Evolutionary conservation across 352 stramenopile species (phyloP), one percentile per base, ranked within the genome.

Genomic region (Phytophthora agathidicida): DNA sequence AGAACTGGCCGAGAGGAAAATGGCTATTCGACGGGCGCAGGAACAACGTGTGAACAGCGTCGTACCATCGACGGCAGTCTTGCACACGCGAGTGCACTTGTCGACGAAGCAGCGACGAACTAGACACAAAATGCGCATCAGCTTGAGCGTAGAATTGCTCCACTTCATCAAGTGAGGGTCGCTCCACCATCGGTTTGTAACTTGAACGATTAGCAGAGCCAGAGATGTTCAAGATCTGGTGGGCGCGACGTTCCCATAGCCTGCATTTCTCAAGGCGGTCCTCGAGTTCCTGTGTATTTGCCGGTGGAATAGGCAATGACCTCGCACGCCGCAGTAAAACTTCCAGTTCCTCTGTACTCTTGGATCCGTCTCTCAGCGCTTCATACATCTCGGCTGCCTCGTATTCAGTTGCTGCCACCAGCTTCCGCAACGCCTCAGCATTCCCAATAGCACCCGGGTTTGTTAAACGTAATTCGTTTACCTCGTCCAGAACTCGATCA

Each of bases 51-150:
- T 79, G 65, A 13, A 87, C 73, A 11, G 74, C 56, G 2, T 75
- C 43, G 19, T 77, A 74, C 86, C 86, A 94, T 0, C 83, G 80
- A 5, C 68, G 77, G 19, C 80, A 90, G 50, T 92, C 82, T 32
- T 94, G 80, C 3, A 90, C 44, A 3, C 83, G 71, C 1, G 64
- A 61, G 41, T 88, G 74, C 23, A 94, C 32, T 59, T 93, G 80
- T 5, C 83, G 76, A 20, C 77, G 65, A 27, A 92, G 30, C 9
- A 91, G 53, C 7, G 82, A 93, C 5, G 81, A 83, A 13, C 64
- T 67, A 0, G 83, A 78, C 9, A 94, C 80, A 31, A 83, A 88
- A 37, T 74, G 68, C 8, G 28, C 60, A 23, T 92, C 83, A 1
- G 80, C 83, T 35, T 88, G 56, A 3, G 76, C 42, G 36, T 76